Percentiles rank a stretch among this genome's conserved stretches.
phyloP scores from a whole-genome alignment of 2,329 filamentous ascomycete species.

The Colletotrichum lentis region DNA sequence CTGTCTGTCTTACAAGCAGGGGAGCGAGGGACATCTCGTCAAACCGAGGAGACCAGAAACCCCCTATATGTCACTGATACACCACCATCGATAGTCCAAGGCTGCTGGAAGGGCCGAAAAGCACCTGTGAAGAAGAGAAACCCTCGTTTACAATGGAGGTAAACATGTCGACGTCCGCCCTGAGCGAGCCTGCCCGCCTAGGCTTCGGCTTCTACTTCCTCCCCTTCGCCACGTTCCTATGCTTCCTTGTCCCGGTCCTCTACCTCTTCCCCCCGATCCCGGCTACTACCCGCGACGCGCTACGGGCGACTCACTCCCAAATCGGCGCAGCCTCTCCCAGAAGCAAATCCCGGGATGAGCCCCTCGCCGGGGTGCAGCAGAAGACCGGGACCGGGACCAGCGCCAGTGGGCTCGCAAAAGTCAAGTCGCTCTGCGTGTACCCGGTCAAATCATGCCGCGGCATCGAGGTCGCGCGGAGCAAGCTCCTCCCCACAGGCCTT shows the following conservation, averaged over 20 bases:
- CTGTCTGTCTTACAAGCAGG: conserved; percentile 14
- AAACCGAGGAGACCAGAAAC: neutral
- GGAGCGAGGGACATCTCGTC: conserved; percentile 11
- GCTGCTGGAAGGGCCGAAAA: neutral
- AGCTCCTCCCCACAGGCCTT: conserved; percentile 73
- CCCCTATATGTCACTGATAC: neutral
- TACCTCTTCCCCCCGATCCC: conserved; percentile 64
- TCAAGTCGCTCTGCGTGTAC: conserved; percentile 78
- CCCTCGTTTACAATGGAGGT: conserved; percentile 5
- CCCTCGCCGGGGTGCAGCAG: conserved; percentile 9
- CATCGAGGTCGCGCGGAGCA: conserved; percentile 73
- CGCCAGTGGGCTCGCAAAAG: conserved; percentile 35
- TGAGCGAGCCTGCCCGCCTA: conserved; percentile 32
- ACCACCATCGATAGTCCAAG: neutral
- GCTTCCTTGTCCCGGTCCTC: conserved; percentile 63
- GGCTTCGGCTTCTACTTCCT: conserved; percentile 49
- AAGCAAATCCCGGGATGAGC: conserved; percentile 49
- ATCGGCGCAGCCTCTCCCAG: conserved; percentile 52
- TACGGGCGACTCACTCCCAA: conserved; percentile 62
- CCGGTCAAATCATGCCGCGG: conserved; percentile 84
- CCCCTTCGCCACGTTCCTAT: conserved; percentile 54
- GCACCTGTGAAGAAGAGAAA: neutral
- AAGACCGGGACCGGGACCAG: conserved; percentile 31
- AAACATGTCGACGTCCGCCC: conserved; percentile 21
- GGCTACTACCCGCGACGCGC: conserved; percentile 61